Conservation (phyloP, 2,329 filamentous ascomycete genomes). For the Aspergillus neoniger region DNA sequence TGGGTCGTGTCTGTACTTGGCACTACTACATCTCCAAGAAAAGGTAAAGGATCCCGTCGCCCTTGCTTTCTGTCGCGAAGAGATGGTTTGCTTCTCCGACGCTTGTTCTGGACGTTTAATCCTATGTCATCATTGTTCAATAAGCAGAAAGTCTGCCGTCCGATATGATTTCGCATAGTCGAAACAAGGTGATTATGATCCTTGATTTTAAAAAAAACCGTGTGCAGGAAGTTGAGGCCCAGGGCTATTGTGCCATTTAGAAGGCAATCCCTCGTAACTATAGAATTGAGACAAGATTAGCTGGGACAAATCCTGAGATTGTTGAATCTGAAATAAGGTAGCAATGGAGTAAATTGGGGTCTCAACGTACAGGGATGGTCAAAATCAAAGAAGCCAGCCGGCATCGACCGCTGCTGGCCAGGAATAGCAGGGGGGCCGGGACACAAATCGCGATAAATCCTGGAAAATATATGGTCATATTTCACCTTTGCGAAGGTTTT, state of each 20-base stretch:
- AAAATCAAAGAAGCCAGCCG: too few species aligned
- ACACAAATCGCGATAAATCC: slow-evolving; percentile 10
- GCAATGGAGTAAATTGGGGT: neutral
- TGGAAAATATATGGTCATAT: slow-evolving; percentile 5
- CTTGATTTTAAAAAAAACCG: slow-evolving; percentile 10
- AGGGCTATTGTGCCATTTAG: slow-evolving; percentile 11
- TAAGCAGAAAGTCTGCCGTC: neutral
- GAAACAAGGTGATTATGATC: slow-evolving; percentile 14
- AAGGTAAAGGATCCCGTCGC: slow-evolving; percentile 6
- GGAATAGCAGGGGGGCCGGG: too few species aligned
- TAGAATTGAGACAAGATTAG: neutral
- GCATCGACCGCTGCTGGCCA: too few species aligned
- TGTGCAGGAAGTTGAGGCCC: slow-evolving; percentile 12
- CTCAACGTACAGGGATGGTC: slow-evolving; percentile 1
- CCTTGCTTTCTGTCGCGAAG: too few species aligned
- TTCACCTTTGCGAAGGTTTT: slow-evolving; percentile 2
- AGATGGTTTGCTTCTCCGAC: too few species aligned
- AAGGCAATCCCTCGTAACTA: neutral
- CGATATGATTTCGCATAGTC: slow-evolving; percentile 15
- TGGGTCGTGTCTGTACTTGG: neutral
- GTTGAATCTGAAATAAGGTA: neutral
- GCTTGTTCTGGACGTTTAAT: too few species aligned
- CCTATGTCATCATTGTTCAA: neutral
- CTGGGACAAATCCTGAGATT: too few species aligned
- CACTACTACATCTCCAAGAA: slow-evolving; percentile 3